Evolutionary conservation across 352 stramenopile species (phyloP), one percentile per base, ranked within the genome.

Genomic region (Globisporangium barbulae): DNA sequence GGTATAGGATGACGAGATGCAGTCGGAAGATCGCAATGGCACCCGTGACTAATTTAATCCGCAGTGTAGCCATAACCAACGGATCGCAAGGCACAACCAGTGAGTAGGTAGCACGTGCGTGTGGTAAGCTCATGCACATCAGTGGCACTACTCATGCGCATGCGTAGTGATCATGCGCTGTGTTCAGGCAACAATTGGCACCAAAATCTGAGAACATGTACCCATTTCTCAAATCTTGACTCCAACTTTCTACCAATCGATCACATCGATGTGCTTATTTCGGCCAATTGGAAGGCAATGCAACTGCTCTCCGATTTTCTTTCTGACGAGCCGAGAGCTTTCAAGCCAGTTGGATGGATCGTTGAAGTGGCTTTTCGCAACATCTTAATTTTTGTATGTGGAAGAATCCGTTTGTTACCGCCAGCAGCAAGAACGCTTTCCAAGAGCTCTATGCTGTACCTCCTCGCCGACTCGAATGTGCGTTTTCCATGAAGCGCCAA

Each of bases 341-440:
- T 28, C 33, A 10, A 21, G 41, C 41, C 17, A 45, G 41, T 45
- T 3, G 13, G 41, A 21, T 44, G 1, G 13, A 21, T 58, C 25
- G 31, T 58, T 45, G 52, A 58, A 58, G 52, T 45, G 52, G 31
- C n/a, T 45, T 58, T 45, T 31, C 33, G 21, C 31, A 31, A 30
- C 10, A 22, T 30, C 19, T 58, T 58, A 33, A 5, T 17, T 7
- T 37, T 33, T 47, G 53, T 42, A 33, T 59, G 31, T 3, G 25
- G 13, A 56, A 49, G 28, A 28, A 49, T 49, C 44, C 19, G 21
- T 7, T 28, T 49, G 13, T 22, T 39, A 2, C 12, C 17, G 37
- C 37, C 35, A 39, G 35, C 25, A 28, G 25, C 25, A 17, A 1
- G 17, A 13, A 17, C 37, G 37, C 12, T 15, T 42, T 3, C 37